phyloP scores from a whole-genome alignment of 2,329 filamentous ascomycete species.

The Cladorrhinum sp. region DNA sequence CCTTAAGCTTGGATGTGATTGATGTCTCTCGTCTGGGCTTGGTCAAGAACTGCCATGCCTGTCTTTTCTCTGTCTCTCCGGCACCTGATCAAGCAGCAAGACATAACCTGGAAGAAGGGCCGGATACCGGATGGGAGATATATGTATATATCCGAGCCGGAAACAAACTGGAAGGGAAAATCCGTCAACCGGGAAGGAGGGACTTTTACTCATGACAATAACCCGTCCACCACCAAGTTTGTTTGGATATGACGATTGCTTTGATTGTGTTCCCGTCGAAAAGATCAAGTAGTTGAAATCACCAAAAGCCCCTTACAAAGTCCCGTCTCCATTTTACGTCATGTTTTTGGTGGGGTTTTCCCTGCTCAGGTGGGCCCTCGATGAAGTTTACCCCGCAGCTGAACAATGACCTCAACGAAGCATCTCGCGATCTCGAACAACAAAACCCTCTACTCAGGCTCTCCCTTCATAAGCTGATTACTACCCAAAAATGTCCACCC shows the following conservation, averaged over 20 bases:
- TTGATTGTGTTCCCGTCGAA: no score
- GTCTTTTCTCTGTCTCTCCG: background rate
- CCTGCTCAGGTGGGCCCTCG: background rate
- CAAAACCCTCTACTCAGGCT: background rate
- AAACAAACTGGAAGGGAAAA: no score
- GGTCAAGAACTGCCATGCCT: no score
- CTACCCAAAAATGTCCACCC: slow-evolving; percentile 18
- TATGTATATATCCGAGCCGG: background rate
- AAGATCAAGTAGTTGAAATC: no score
- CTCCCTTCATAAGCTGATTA: no score
- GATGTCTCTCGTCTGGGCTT: no score
- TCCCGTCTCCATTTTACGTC: background rate
- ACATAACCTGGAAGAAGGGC: background rate
- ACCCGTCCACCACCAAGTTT: background rate
- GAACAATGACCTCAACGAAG: background rate
- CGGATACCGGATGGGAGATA: background rate
- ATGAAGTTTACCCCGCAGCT: slow-evolving; percentile 3
- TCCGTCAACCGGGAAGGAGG: background rate
- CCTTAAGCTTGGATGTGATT: no score
- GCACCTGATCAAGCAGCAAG: background rate
- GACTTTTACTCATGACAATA: background rate
- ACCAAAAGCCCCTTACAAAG: background rate
- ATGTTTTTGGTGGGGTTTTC: background rate
- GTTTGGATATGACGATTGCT: no score
- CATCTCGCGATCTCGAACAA: background rate